phyloP scores from a whole-genome alignment of 192 early-diverging fungal genomes.

The Backusella morwellensis region DNA sequence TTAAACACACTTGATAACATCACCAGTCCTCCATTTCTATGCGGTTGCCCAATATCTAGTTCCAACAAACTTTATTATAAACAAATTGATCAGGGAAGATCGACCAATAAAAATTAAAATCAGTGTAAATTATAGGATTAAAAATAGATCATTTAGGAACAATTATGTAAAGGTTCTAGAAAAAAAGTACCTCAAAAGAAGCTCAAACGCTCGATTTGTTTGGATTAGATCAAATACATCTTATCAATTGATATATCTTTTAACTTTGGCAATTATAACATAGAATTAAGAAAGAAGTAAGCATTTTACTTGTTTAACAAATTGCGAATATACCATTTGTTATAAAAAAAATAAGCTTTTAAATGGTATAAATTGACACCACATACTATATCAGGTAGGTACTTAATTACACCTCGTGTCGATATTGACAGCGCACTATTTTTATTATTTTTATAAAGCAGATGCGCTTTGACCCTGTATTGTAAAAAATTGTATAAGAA shows the following conservation, averaged over 20 bases:
- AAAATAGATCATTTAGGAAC: neutral
- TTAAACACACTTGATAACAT: neutral
- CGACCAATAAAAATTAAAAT: neutral
- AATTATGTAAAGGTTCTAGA: neutral
- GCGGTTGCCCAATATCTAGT: too few relatives aligned
- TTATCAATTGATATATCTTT: neutral
- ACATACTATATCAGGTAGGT: neutral
- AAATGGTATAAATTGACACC: neutral
- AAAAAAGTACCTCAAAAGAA: neutral
- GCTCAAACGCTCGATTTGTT: neutral
- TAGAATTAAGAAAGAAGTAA: neutral
- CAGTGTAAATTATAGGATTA: neutral
- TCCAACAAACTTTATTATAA: neutral
- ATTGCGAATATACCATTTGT: neutral
- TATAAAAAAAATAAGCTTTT: neutral
- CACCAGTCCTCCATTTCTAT: neutral
- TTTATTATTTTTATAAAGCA: too few relatives aligned
- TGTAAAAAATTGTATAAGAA: too few relatives aligned
- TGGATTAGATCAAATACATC: neutral
- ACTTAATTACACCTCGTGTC: neutral
- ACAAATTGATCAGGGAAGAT: neutral
- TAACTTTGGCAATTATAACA: neutral
- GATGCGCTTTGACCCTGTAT: too few relatives aligned
- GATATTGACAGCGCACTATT: too few relatives aligned
- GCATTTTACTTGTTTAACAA: neutral